A percentile compares a stretch with the other conserved stretches of the same genome.
Evolutionary conservation across 192 early-diverging fungal species (phyloP).

Genomic region (Mortierella hygrophila): DNA sequence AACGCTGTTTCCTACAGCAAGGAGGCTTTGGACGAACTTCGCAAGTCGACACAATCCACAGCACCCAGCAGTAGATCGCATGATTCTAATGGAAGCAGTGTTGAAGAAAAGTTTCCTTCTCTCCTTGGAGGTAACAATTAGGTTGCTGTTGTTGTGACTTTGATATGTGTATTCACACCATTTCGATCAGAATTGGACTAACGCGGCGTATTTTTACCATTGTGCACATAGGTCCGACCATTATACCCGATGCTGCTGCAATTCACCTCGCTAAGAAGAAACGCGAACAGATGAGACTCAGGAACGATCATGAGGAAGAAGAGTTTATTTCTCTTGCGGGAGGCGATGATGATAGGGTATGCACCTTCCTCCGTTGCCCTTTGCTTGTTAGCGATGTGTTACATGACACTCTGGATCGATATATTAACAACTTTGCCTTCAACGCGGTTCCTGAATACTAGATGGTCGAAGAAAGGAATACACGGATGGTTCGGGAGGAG

Average conservation of each 20-base stretch:
- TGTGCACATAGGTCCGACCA: constrained; percentile 18
- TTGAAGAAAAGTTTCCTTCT: constrained; percentile 61
- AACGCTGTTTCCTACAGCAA: constrained; percentile 51
- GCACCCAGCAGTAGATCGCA: constrained; percentile 30
- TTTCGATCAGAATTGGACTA: background rate
- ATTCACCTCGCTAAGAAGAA: constrained; percentile 70
- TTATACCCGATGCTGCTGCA: constrained; percentile 64
- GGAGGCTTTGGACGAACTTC: constrained; percentile 52
- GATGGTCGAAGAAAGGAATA: constrained; percentile 37
- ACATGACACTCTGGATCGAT: background rate
- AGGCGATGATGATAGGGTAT: constrained; percentile 48
- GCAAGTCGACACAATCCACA: constrained; percentile 48
- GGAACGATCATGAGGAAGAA: constrained; percentile 35
- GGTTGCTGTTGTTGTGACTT: background rate
- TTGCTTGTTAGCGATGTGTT: background rate
- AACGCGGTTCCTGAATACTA: background rate
- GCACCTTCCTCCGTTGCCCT: background rate
- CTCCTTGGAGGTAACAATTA: constrained; percentile 44
- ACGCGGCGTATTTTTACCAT: background rate
- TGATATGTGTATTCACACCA: background rate
- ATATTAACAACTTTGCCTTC: background rate
- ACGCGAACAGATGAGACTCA: constrained; percentile 63
- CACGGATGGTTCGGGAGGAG: constrained; percentile 68
- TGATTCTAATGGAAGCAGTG: constrained; percentile 34
- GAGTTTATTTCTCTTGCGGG: constrained; percentile 59